phyloP scores from a whole-genome alignment of 768 basidiomycete species.

The Crepidotus variabilis region DNA sequence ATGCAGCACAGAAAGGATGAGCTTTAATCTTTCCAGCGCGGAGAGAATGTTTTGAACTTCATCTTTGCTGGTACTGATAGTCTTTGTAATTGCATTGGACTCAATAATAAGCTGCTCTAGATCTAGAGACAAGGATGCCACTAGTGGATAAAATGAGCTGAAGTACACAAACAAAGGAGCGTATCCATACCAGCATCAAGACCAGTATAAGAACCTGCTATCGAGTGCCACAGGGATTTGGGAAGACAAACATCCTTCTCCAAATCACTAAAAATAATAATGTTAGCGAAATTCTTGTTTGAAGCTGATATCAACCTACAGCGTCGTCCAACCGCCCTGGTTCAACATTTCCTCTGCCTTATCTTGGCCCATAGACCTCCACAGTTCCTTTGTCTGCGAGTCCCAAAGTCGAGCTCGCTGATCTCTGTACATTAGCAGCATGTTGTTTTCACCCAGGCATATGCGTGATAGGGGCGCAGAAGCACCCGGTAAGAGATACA shows the following conservation, averaged over 20 bases:
- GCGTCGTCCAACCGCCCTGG: conserved; percentile 69
- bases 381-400: conserved; percentile 73
- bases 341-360: conserved; percentile 73
- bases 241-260: conserved; percentile 16
- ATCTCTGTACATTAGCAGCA: conserved; percentile 74
- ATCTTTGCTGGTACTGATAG: conserved; percentile 43
- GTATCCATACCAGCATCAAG: conserved; percentile 20
- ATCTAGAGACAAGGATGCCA: conserved; percentile 44
- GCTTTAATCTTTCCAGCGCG: conserved; percentile 52
- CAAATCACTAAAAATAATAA: conserved; percentile 15
- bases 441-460: conserved; percentile 62
- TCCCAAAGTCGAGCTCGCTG: conserved; percentile 87
- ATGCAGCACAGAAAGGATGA: conserved; percentile 59
- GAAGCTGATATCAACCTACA: conserved; percentile 40
- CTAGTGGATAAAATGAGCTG: conserved; percentile 23
- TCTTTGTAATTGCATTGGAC: conserved; percentile 45
- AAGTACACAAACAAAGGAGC: not conserved
- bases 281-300: not conserved
- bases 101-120: conserved; percentile 50
- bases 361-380: conserved; percentile 73
- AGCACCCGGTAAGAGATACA: conserved; percentile 81
- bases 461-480: conserved; percentile 60
- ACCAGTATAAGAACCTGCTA: conserved; percentile 15
- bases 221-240: conserved; percentile 21
- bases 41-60: conserved; percentile 38